Base-by-base conservation (phyloP, 805 yeast species). In the Kuraishia ogatae region DNA sequence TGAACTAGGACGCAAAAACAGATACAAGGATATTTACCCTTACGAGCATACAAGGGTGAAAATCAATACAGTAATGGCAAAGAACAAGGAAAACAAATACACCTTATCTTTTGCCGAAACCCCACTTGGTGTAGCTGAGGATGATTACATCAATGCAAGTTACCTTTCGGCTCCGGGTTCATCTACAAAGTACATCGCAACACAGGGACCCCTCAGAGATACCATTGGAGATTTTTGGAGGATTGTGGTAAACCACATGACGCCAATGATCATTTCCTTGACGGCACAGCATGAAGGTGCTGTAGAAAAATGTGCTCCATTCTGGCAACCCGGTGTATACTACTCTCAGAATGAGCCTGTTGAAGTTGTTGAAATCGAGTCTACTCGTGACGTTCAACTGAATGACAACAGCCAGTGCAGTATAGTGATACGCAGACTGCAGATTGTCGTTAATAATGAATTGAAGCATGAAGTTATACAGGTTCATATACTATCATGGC, bases 161-260 rank as follows among this genome's bases (percentile, higher is more conserved):
- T 87, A 89, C 70, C 69, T 89, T 51, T 56, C 74, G 61, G 63
- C 76, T 64, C 56, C 74, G 65, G 55, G 70, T 60, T 62, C 77
- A 48, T 52, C 62, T 4, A 57, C 70, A 47, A 76, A 78, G 48
- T 87, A 85, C 64, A 88, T 92, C 62, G 97, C 96, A 0, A 80
- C 96, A 1, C 97, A 93, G 67, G 99, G 97, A 1, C 99, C 99
- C 2, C 68, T 88, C 57, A 67, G 66, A 1, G 77, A 78, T 46
- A 93, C 98, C 0, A 77, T 85, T 24, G 83, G 82, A 21, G 97
- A 93, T 66, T 92, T 93, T 63, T 91, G 96, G 86, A 86, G 85
- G 55, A 82, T 91, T 71, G 77, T 88, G 17, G 72, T 81, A 48
- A 83, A 85, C 56, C 81, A 88, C 60, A 67, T 75, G 20, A 79